Base-by-base conservation (phyloP, 495 filamentous ascomycete species). In the Annulohypoxylon moriforme region DNA sequence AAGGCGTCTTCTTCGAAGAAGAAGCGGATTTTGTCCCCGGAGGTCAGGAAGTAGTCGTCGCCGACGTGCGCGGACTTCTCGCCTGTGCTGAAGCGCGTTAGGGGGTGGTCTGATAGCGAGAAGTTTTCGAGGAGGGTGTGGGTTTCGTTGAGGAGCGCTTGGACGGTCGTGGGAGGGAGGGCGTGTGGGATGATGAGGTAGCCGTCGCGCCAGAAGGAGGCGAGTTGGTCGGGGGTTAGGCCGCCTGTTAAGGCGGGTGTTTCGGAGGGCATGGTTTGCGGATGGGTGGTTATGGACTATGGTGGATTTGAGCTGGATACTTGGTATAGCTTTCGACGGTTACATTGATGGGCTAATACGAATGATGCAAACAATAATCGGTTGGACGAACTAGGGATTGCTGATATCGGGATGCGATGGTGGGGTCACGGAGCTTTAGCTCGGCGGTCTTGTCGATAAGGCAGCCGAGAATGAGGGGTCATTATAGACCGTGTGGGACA, bases 1-100 rank as follows among this genome's bases (percentile, higher is more conserved):
- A 93, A 92, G 62, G 91, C 91, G 79, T 91, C 91, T 76, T 94
- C 92, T 78, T 99, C 96, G 84, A 99, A 97, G 89, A 99, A 99
- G 85, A 95, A 98, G 58, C 92, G 90, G 53, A 99, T 84, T 75
- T 98, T 97, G 85, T 97, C 92, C 59, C 92, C 93, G 1, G 90
- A 93, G 2, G 81, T 83, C 0, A 99, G 88, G 81, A 99, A 99
- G 88, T 99, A 99, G 78, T 91, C 88, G 82, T 99, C 96, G 66
- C 96, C 94, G 22, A 98, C 91, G 81, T 99, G 96, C 52, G 87
- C 84, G 25, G 77, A 72, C 59, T 83, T 85, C 64, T 89, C 85
- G 74, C 94, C 94, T 1, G 94, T 97, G 14, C 89, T 90, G 87
- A 99, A 99, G 75, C 88, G 90, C 2, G 96, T 99, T 84, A 98